Evolutionary conservation across 176 grass and related monocot species (phyloP).

Genomic region (Tillandsia leiboldiana): DNA sequence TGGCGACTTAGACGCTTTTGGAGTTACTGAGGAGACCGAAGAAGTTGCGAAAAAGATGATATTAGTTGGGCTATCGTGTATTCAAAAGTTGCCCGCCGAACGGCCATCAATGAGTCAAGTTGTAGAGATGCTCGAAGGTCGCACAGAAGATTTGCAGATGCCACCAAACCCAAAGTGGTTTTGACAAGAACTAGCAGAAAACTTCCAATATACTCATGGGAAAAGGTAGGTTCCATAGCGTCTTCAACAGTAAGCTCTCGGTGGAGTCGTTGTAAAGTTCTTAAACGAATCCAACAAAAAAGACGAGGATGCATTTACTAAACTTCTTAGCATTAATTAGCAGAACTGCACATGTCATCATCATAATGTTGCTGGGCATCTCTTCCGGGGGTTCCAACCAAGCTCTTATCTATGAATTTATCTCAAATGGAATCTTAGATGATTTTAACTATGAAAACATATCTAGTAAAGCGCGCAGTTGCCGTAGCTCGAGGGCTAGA

Average conservation of each 20-base stretch:
- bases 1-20: neutral
- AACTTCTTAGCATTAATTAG: constrained; percentile 46
- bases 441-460: neutral
- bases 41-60: neutral
- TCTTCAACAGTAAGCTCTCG: constrained; percentile 14
- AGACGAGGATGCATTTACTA: constrained; percentile 47
- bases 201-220: too few species aligned
- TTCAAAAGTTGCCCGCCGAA: neutral
- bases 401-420: neutral
- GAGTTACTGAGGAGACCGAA: neutral
- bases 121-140: neutral
- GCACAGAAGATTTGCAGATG: neutral
- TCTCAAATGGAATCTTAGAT: neutral
- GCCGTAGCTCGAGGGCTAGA: neutral
- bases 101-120: neutral
- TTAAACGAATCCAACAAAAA: constrained; percentile 25
- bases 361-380: constrained; percentile 45
- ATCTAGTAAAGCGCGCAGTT: neutral
- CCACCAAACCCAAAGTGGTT: neutral
- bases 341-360: constrained; percentile 43
- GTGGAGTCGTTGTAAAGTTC: constrained; percentile 35
- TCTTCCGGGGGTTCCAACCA: constrained; percentile 35
- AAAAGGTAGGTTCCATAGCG: too few species aligned
- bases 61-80: neutral
- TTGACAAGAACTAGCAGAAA: neutral